These are phyloP conservation scores for Chimonanthus praecox DNA, from an alignment of 164 flowering plant species.

Conservation along the genomic window DNA sequence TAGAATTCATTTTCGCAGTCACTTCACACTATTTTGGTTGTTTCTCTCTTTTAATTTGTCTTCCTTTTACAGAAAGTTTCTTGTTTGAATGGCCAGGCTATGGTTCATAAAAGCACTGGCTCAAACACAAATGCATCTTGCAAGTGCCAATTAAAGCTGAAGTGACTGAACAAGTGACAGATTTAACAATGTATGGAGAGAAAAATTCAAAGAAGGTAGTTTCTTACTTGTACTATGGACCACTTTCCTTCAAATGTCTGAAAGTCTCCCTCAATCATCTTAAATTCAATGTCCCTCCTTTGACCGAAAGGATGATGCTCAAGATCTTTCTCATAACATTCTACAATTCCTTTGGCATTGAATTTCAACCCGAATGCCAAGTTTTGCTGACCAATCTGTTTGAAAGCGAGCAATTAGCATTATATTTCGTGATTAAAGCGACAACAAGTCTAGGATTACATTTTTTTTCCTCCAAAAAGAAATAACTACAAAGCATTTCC, in stretches of 20 bases:
- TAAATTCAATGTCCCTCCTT: constrained; percentile 74
- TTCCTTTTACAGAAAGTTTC: neutral
- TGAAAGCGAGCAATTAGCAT: constrained; percentile 5
- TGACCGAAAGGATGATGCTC: constrained; percentile 42
- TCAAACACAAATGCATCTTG: neutral
- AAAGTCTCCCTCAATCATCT: constrained; percentile 83
- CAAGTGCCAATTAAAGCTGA: neutral
- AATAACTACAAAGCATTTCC: neutral
- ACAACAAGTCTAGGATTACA: neutral
- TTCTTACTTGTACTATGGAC: constrained; percentile 63
- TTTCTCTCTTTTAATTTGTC: neutral
- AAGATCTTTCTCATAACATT: constrained; percentile 68
- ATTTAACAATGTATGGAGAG: neutral
- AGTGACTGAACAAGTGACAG: neutral
- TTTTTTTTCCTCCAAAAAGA: neutral
- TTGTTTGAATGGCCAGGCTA: neutral
- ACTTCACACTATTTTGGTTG: neutral
- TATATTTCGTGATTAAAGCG: neutral
- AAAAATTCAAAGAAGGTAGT: neutral
- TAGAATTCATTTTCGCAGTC: neutral
- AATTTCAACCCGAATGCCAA: constrained; percentile 73
- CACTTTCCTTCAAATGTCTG: constrained; percentile 65
- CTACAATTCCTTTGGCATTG: constrained; percentile 66
- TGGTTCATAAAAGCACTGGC: neutral
- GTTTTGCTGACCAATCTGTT: constrained; percentile 68